A percentile compares a stretch with the other conserved stretches of the same genome.
These are phyloP conservation scores for Cladophialophora chaetospira DNA, from an alignment of 2,329 filamentous ascomycete genomes.

Conservation along the genomic window DNA sequence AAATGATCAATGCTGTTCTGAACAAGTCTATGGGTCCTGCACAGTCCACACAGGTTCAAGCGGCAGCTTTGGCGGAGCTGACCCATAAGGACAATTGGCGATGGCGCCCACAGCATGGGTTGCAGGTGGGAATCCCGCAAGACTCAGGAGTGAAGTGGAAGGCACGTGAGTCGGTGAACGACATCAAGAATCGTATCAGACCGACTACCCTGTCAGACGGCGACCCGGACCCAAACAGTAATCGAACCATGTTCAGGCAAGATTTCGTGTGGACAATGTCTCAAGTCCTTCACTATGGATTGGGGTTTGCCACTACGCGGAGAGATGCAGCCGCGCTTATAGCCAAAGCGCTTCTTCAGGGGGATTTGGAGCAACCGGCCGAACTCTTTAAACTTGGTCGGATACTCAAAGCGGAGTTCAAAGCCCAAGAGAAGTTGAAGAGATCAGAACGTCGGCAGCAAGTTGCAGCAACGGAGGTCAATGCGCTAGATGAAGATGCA, in stretches of 20 bases:
- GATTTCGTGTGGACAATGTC: slow-evolving; percentile 5
- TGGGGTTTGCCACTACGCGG: neutral
- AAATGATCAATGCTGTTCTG: too few species aligned
- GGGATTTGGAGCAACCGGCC: neutral
- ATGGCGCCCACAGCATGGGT: neutral
- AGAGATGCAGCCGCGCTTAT: neutral
- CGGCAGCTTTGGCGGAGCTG: neutral
- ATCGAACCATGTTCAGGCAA: neutral
- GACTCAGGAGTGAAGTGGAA: neutral
- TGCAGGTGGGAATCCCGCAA: slow-evolving; percentile 6
- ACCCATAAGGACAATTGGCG: neutral
- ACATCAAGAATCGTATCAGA: slow-evolving; percentile 4
- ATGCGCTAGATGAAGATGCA: too few species aligned
- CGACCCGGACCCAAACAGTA: slow-evolving; percentile 2
- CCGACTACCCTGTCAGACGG: neutral
- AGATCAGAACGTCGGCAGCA: too few species aligned
- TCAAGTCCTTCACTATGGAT: slow-evolving; percentile 6
- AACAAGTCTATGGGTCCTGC: too few species aligned
- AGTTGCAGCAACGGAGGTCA: too few species aligned
- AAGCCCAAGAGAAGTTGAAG: neutral
- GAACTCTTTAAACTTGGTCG: neutral
- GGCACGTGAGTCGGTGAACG: neutral
- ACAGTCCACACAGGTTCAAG: too few species aligned
- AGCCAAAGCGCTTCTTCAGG: neutral
- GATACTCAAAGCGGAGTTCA: neutral